Conservation (phyloP, 352 stramenopile genomes). For the Halophytophthora polymorphica region DNA sequence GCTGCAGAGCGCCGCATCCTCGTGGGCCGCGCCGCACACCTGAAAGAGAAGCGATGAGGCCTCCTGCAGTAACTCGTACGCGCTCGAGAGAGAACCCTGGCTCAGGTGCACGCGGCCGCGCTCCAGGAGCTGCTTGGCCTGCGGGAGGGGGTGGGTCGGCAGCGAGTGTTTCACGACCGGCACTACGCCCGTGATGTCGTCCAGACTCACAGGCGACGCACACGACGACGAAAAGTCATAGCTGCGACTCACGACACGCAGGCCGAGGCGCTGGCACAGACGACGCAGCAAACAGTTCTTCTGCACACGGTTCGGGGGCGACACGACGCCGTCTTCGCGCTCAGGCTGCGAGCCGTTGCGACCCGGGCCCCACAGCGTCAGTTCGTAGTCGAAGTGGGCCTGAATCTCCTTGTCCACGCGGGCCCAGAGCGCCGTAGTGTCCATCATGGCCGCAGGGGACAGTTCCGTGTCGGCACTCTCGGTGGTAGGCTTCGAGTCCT, state of each 20-base stretch:
- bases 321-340: slow-evolving; percentile 6
- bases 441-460: slow-evolving; percentile 17
- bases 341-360: slow-evolving; percentile 7
- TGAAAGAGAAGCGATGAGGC: slow-evolving; percentile 92
- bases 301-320: slow-evolving; percentile 52
- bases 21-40: slow-evolving; percentile 91
- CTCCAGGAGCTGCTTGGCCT: slow-evolving; percentile 87
- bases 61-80: slow-evolving; percentile 89
- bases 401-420: slow-evolving; percentile 62
- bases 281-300: slow-evolving; percentile 87
- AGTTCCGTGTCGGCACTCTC: slow-evolving; percentile 16
- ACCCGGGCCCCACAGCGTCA: slow-evolving; percentile 62
- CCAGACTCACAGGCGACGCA: slow-evolving; percentile 78
- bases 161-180: slow-evolving; percentile 93
- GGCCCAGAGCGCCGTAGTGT: slow-evolving; percentile 50
- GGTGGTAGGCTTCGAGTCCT: slow-evolving; percentile 5
- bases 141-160: slow-evolving; percentile 67
- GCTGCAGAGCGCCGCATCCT: slow-evolving; percentile 90
- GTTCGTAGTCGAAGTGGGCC: slow-evolving; percentile 74
- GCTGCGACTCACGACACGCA: slow-evolving; percentile 86
- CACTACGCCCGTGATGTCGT: slow-evolving; percentile 92
- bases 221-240: slow-evolving; percentile 77
- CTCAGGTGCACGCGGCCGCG: slow-evolving; percentile 81
- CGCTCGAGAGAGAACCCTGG: slow-evolving; percentile 63
- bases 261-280: slow-evolving; percentile 91